A percentile compares a stretch with the other conserved stretches of the same genome.
phyloP scores from a whole-genome alignment of 176 grass and related monocot genomes.

The maize (Zea mays) region Zm-B73-REFERENCE-NAM-5.0 NC_050103.1:176036501-176037000 shows the following conservation, averaged over 20 bases:
- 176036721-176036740: conserved; percentile 16
- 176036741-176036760: neutral
- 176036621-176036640: conserved; percentile 20
- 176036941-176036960: neutral
- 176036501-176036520: neutral
- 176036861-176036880: neutral
- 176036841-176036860: neutral
- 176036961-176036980: conserved; percentile 21
- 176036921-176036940: conserved; percentile 9
- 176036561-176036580: neutral
- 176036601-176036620: neutral
- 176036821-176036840: neutral
- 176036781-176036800: neutral
- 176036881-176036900: conserved; percentile 6
- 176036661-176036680: neutral
- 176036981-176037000: conserved; percentile 20
- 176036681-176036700: neutral
- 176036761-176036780: conserved; percentile 1
- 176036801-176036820: neutral
- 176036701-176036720: neutral
- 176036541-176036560: neutral
- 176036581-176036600: conserved; percentile 14
- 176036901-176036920: conserved; percentile 2
- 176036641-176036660: neutral
- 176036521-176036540: neutral